Conservation (phyloP, 2,329 filamentous ascomycete species). For the Diaporthe destruens region DNA sequence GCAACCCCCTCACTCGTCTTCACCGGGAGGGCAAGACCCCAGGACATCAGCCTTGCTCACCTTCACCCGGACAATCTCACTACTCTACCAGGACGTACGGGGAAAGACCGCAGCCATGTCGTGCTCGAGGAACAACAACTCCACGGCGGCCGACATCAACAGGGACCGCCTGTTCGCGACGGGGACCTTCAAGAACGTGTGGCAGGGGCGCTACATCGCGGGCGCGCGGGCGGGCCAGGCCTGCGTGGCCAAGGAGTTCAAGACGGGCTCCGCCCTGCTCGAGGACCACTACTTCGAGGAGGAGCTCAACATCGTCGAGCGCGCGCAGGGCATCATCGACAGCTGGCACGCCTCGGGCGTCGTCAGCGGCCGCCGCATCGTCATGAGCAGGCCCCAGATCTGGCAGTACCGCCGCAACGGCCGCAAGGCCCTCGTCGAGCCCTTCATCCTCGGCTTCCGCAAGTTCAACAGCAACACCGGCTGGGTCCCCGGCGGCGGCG, state of each 20-base stretch:
- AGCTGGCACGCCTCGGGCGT: slow-evolving; percentile 42
- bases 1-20: background rate
- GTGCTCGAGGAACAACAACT: slow-evolving; percentile 23
- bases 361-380: slow-evolving; percentile 49
- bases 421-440: slow-evolving; percentile 50
- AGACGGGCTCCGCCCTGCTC: slow-evolving; percentile 27
- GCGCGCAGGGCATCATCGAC: slow-evolving; percentile 35
- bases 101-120: slow-evolving; percentile 7
- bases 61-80: background rate
- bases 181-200: slow-evolving; percentile 36
- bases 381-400: slow-evolving; percentile 53
- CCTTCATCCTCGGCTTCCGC: slow-evolving; percentile 57
- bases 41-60: background rate
- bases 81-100: background rate
- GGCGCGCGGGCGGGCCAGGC: slow-evolving; percentile 23
- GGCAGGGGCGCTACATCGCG: slow-evolving; percentile 26
- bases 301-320: slow-evolving; percentile 34
- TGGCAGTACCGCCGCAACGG: slow-evolving; percentile 48
- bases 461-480: slow-evolving; percentile 61
- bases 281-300: slow-evolving; percentile 37
- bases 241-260: slow-evolving; percentile 39
- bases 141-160: slow-evolving; percentile 33
- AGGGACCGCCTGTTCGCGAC: slow-evolving; percentile 24
- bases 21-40: background rate
- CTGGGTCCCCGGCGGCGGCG: slow-evolving; percentile 49